Evolutionary conservation across 345 rosid genomes (phyloP).

Genomic region (Eutrema yunnanense): DNA sequence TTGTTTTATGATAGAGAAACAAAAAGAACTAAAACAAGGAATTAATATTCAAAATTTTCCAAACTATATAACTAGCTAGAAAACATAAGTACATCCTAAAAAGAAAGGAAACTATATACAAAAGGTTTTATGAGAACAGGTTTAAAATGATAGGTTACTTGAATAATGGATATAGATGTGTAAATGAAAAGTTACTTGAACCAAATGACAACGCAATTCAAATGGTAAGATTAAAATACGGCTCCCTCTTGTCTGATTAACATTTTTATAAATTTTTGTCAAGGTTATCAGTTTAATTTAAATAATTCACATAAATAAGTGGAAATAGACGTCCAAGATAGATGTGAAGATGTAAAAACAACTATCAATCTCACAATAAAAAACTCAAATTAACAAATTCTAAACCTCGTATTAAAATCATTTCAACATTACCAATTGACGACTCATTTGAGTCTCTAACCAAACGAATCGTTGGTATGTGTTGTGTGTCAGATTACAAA

Average conservation of each 20-base stretch:
- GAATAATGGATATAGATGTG: neutral
- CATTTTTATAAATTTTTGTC: neutral
- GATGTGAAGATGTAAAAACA: neutral
- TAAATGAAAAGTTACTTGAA: neutral
- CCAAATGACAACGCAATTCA: neutral
- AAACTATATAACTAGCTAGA: too few species aligned
- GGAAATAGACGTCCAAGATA: neutral
- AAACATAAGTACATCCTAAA: too few species aligned
- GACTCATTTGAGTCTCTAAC: neutral
- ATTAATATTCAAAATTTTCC: neutral
- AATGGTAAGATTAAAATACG: neutral
- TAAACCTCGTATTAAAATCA: neutral
- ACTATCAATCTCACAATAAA: too few species aligned
- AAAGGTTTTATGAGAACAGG: too few species aligned
- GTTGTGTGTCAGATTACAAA: slow-evolving; percentile 4
- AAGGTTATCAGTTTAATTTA: neutral
- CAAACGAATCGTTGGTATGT: neutral
- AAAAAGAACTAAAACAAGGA: neutral
- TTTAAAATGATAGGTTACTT: neutral
- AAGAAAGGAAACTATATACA: too few species aligned
- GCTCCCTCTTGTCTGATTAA: neutral
- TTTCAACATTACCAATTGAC: neutral
- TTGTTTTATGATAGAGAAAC: too few species aligned
- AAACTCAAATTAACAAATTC: neutral
- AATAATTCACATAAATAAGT: neutral